These are phyloP conservation scores for Solanum lycopersicoides DNA, from an alignment of 257 asterid genomes.

Conservation along the genomic window DNA sequence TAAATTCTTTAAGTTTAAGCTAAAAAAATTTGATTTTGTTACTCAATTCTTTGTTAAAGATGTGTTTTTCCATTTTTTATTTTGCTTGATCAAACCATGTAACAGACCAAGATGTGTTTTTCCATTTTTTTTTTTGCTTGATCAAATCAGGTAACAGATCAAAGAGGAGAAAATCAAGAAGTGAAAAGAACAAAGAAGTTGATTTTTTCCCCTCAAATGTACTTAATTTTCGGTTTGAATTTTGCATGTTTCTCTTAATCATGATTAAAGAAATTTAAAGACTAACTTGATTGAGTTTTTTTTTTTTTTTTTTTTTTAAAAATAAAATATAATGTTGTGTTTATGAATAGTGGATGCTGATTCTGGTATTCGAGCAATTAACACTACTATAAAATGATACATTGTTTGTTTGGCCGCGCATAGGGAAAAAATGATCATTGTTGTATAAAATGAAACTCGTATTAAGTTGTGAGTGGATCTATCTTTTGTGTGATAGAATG, in stretches of 20 bases:
- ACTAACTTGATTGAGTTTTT: neutral
- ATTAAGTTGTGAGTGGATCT: neutral
- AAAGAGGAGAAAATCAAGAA: neutral
- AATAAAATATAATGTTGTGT: neutral
- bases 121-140: neutral
- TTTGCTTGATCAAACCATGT: neutral
- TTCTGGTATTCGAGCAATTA: neutral
- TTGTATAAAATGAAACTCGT: neutral
- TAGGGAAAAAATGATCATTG: neutral
- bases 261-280: neutral
- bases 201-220: neutral
- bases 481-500: neutral
- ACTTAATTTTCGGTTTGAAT: neutral
- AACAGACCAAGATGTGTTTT: neutral
- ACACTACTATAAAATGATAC: neutral
- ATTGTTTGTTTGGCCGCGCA: neutral
- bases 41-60: neutral
- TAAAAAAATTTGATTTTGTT: neutral
- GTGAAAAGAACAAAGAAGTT: neutral
- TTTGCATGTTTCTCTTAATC: neutral
- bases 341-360: neutral
- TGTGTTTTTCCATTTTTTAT: neutral
- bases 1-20: neutral
- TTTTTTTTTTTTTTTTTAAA: neutral
- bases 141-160: neutral